Conservation (phyloP, 2,329 filamentous ascomycete species). For the Ceratocystis cubensis region DNA sequence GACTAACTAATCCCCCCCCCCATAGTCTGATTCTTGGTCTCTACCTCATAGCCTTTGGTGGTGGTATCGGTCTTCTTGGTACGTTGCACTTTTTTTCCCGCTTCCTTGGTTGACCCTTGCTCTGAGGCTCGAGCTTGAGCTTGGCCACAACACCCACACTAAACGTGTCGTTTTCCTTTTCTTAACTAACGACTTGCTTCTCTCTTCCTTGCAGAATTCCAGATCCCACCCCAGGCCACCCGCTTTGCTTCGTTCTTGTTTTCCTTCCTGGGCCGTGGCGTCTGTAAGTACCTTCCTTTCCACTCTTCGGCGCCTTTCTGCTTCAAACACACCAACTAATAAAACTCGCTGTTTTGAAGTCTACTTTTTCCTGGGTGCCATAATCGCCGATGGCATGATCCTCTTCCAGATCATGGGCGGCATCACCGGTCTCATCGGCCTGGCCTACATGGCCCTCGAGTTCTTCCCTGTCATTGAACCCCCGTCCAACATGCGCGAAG, state of each 20-base stretch:
- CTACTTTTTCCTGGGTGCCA: conserved; percentile 88
- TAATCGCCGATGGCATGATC: conserved; percentile 57
- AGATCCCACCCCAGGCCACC: conserved; percentile 83
- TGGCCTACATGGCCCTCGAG: conserved; percentile 65
- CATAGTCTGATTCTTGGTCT: conserved; percentile 49
- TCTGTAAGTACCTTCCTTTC: conserved; percentile 53
- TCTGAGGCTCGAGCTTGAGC: neutral
- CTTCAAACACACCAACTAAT: conserved; percentile 16
- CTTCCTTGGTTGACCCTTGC: no score
- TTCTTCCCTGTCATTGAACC: conserved; percentile 69
- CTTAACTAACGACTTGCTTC: neutral
- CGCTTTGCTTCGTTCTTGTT: conserved; percentile 97
- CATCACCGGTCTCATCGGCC: conserved; percentile 63
- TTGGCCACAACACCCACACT: neutral
- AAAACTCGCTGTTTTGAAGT: conserved; percentile 40
- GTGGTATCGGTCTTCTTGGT: conserved; percentile 58
- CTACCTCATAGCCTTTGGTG: conserved; percentile 86
- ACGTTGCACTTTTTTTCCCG: conserved; percentile 29
- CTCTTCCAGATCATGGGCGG: conserved; percentile 64
- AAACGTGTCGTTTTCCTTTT: neutral
- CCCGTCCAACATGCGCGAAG: conserved; percentile 69
- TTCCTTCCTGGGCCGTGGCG: conserved; percentile 87
- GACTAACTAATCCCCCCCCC: neutral
- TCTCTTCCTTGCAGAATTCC: conserved; percentile 52
- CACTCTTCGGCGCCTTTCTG: neutral